Conservation (phyloP, 495 filamentous ascomycete species). For the Opeltia flavorubescens region DNA sequence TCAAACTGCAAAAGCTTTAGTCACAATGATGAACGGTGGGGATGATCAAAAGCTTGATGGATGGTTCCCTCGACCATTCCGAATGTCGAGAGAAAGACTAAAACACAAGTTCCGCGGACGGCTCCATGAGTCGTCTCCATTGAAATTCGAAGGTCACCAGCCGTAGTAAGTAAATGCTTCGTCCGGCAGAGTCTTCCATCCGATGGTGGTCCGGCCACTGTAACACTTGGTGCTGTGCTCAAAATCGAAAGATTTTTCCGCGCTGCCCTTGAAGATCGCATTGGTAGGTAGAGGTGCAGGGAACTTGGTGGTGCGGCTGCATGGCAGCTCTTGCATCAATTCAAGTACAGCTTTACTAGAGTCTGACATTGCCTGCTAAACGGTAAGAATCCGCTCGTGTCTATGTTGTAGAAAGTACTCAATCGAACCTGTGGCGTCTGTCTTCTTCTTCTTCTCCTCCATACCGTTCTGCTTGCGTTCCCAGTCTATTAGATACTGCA, state of each 20-base stretch:
- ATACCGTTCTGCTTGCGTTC: not conserved
- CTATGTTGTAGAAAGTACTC: not conserved
- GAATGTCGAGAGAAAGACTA: constrained; percentile 7
- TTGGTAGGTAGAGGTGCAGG: too few relatives aligned
- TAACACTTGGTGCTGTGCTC: too few relatives aligned
- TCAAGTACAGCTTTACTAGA: too few relatives aligned
- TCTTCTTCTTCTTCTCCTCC: not conserved
- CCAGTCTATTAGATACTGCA: not conserved
- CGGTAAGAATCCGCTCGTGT: not conserved
- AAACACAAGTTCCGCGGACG: constrained; percentile 10
- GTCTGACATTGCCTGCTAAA: too few relatives aligned
- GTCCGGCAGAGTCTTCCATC: not conserved
- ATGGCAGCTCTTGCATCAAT: too few relatives aligned
- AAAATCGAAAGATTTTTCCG: too few relatives aligned
- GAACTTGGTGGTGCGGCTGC: too few relatives aligned
- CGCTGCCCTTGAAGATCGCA: too few relatives aligned
- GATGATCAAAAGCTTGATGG: constrained; percentile 5
- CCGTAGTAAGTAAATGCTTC: constrained; percentile 1
- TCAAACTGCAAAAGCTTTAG: constrained; percentile 28
- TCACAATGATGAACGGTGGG: constrained; percentile 26
- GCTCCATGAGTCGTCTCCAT: constrained; percentile 10
- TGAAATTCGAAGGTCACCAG: constrained; percentile 12
- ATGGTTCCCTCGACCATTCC: constrained; percentile 14
- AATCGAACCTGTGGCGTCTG: not conserved
- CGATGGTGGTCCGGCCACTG: not conserved